These are phyloP conservation scores for Canna indica DNA, from an alignment of 176 grass and related monocot genomes.

Conservation along the genomic window DNA sequence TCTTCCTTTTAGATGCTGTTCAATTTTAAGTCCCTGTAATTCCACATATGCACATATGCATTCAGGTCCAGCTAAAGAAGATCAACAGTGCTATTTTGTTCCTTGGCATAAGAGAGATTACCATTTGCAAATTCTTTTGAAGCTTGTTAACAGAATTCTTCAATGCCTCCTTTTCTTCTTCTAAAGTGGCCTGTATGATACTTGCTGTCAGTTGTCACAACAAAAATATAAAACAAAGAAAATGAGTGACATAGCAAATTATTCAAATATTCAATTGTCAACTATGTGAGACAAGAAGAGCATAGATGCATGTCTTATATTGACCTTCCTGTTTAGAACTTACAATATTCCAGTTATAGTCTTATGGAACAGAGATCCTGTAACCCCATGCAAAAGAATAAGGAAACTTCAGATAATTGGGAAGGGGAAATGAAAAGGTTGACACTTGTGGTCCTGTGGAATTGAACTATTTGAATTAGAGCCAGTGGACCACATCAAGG, in stretches of 20 bases:
- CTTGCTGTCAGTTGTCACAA: not conserved
- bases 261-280: not conserved
- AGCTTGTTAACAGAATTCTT: conserved; percentile 76
- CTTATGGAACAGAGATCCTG: no score
- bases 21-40: conserved; percentile 74
- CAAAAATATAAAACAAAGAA: not conserved
- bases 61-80: not conserved
- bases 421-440: not conserved
- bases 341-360: no score
- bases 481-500: no score
- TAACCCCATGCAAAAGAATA: not conserved
- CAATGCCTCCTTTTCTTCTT: conserved; percentile 65
- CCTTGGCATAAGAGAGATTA: conserved; percentile 24
- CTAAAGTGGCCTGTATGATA: conserved; percentile 56
- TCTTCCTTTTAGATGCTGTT: conserved; percentile 77
- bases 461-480: not conserved
- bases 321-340: no score
- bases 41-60: conserved; percentile 26
- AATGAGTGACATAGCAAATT: not conserved
- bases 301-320: not conserved
- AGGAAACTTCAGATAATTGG: not conserved
- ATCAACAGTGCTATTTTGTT: conserved; percentile 18
- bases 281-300: no score
- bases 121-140: conserved; percentile 91
- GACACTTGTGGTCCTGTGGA: not conserved